Percentiles rank a stretch among this genome's conserved stretches.
These are phyloP conservation scores for Aspergillus steynii DNA, from an alignment of 495 filamentous ascomycete species.

Conservation along the genomic window DNA sequence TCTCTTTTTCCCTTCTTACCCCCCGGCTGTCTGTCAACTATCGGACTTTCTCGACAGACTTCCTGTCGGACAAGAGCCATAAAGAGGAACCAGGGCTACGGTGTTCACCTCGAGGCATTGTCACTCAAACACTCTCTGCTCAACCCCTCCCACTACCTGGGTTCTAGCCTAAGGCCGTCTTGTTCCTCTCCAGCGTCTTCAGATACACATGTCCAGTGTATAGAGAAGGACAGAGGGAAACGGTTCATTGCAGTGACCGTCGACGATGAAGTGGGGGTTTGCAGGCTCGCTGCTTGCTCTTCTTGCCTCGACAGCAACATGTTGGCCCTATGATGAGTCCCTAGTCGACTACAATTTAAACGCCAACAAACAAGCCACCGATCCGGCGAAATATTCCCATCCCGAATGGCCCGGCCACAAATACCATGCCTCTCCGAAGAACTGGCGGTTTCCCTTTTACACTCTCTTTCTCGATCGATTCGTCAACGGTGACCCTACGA, in stretches of 20 bases:
- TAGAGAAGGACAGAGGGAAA: slow-evolving; percentile 15
- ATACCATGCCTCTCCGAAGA: slow-evolving; percentile 59
- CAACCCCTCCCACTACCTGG: not conserved
- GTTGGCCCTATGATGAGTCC: slow-evolving; percentile 56
- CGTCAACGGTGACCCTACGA: slow-evolving; percentile 70
- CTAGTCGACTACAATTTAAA: slow-evolving; percentile 63
- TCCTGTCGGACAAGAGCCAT: slow-evolving; percentile 1
- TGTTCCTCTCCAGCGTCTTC: slow-evolving; percentile 9
- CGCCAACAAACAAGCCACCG: slow-evolving; percentile 55
- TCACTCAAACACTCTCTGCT: not conserved
- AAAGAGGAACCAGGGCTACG: slow-evolving; percentile 12
- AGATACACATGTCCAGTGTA: slow-evolving; percentile 26
- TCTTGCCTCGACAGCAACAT: slow-evolving; percentile 28
- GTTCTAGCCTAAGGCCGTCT: not conserved
- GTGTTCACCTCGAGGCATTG: not conserved
- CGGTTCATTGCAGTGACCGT: slow-evolving; percentile 12
- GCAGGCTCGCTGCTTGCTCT: slow-evolving; percentile 29
- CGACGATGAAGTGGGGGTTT: slow-evolving; percentile 38
- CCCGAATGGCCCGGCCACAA: slow-evolving; percentile 54
- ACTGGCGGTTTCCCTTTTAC: slow-evolving; percentile 75
- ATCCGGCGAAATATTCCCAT: slow-evolving; percentile 63
- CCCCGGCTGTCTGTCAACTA: slow-evolving; percentile 10
- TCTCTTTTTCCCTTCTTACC: slow-evolving; percentile 1
- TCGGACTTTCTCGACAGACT: slow-evolving; percentile 4
- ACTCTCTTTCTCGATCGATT: slow-evolving; percentile 70